Percentiles rank a stretch among this genome's conserved stretches.
phyloP scores from a whole-genome alignment of 78 protist species.

The Diacronema lutheri region DNA sequence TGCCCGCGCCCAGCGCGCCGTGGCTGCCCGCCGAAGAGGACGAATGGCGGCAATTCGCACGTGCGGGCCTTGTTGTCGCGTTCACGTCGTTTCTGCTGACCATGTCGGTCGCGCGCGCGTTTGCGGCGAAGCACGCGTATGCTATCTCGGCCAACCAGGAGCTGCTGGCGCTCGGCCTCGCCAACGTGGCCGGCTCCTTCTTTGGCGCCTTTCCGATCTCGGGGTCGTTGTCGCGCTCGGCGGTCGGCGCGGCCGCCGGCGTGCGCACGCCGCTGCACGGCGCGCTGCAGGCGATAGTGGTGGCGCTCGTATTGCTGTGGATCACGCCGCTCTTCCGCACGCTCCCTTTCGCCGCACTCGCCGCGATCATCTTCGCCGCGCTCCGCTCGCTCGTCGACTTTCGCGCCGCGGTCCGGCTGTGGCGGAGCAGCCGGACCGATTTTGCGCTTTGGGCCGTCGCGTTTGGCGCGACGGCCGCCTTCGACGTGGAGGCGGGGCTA shows the following conservation, averaged over 20 bases:
- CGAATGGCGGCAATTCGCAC: neutral
- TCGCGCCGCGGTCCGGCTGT: constrained; percentile 6
- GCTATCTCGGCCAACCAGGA: constrained; percentile 62
- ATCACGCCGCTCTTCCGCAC: constrained; percentile 52
- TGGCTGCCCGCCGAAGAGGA: neutral
- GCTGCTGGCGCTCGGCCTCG: constrained; percentile 71
- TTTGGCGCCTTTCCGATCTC: constrained; percentile 66
- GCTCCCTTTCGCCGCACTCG: constrained; percentile 61
- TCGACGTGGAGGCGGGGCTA: constrained; percentile 64
- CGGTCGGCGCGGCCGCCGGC: constrained; percentile 50
- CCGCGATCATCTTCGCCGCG: constrained; percentile 64
- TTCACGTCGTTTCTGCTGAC: constrained; percentile 58
- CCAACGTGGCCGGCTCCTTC: constrained; percentile 68
- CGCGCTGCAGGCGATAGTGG: constrained; percentile 31
- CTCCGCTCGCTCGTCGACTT: constrained; percentile 58
- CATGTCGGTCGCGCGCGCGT: constrained; percentile 56
- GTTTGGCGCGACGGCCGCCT: constrained; percentile 41
- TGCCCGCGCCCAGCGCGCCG: constrained; percentile 35
- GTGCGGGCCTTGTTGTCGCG: constrained; percentile 45
- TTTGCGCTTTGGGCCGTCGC: constrained; percentile 42
- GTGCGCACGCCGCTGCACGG: constrained; percentile 52
- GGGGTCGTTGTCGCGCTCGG: constrained; percentile 71
- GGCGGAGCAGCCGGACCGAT: constrained; percentile 42
- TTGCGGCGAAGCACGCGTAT: constrained; percentile 49
- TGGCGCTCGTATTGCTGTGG: constrained; percentile 31